A percentile compares a stretch with the other conserved stretches of the same genome.
Conservation (phyloP, 352 stramenopile genomes). For the Globisporangium parvum region DNA sequence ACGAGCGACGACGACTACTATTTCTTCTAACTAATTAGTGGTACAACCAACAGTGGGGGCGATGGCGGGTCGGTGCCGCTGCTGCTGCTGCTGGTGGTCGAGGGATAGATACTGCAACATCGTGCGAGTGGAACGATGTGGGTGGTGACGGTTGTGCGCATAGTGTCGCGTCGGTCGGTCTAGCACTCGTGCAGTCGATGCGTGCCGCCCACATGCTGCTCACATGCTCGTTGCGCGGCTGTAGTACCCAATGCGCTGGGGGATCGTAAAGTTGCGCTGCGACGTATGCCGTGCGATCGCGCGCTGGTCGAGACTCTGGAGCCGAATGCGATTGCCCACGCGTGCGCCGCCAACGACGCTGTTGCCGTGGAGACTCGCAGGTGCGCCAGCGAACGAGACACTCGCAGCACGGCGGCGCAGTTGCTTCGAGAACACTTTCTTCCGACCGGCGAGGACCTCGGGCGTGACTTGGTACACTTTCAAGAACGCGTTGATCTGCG, state of each 20-base stretch:
- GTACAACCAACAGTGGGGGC: no score
- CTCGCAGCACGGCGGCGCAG: conserved; percentile 7
- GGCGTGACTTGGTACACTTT: conserved; percentile 34
- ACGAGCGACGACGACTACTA: no score
- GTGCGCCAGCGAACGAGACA: conserved; percentile 6
- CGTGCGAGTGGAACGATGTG: no score
- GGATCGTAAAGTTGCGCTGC: conserved; percentile 11
- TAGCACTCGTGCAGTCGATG: no score
- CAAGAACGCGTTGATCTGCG: conserved; percentile 28
- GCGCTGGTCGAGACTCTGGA: conserved; percentile 9
- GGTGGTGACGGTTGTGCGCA: no score
- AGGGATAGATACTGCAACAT: no score
- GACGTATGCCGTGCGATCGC: conserved; percentile 8
- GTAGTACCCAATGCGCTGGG: conserved; percentile 9
- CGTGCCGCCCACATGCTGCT: no score
- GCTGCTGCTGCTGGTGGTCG: no score
- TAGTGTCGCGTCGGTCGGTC: no score
- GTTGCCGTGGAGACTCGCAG: conserved; percentile 1
- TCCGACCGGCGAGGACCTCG: conserved; percentile 6
- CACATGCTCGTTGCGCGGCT: conserved; percentile 7
- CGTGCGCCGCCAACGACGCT: not conserved
- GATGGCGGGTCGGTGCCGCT: no score
- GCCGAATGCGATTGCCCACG: conserved; percentile 1
- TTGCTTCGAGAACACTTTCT: conserved; percentile 10
- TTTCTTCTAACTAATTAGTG: no score